Evolutionary conservation across 495 filamentous ascomycete species (phyloP).

Genomic region (Pyrenula aspistea): DNA sequence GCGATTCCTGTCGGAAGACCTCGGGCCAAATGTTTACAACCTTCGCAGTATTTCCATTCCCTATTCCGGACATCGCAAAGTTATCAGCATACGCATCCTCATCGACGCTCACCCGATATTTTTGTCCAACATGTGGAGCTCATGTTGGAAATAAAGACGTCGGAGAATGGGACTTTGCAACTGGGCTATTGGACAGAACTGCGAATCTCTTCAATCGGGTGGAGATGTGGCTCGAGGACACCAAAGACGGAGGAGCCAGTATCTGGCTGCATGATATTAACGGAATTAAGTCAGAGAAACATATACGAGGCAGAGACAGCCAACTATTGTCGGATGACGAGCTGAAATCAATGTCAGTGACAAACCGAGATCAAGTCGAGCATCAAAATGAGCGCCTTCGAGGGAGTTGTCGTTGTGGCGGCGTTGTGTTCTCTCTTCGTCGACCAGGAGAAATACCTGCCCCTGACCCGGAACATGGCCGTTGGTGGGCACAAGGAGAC

Average conservation of each 20-base stretch:
- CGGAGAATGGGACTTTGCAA: conserved; percentile 30
- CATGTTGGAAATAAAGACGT: conserved; percentile 30
- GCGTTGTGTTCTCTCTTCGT: conserved; percentile 31
- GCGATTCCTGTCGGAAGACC: neutral
- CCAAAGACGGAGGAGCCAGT: conserved; percentile 45
- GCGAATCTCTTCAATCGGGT: conserved; percentile 23
- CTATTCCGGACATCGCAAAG: neutral
- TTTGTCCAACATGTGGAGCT: conserved; percentile 58
- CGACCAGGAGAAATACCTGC: conserved; percentile 27
- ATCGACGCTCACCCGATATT: conserved; percentile 40
- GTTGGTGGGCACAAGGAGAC: conserved; percentile 40
- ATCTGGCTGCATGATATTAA: conserved; percentile 14
- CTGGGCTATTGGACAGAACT: conserved; percentile 23
- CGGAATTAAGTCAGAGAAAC: conserved; percentile 4
- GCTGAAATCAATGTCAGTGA: conserved; percentile 21
- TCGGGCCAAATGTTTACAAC: neutral
- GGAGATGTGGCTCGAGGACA: conserved; percentile 27
- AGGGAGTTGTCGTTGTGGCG: conserved; percentile 29
- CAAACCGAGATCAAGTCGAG: neutral
- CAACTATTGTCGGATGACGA: conserved; percentile 13
- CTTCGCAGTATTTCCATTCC: neutral
- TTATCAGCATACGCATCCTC: conserved; percentile 37
- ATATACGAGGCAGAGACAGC: conserved; percentile 5
- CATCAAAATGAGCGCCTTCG: conserved; percentile 11
- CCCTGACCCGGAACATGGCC: conserved; percentile 29